A percentile compares a stretch with the other conserved stretches of the same genome.
Evolutionary conservation across 352 stramenopile genomes (phyloP).

Genomic region (Aphanomyces invadans): DNA sequence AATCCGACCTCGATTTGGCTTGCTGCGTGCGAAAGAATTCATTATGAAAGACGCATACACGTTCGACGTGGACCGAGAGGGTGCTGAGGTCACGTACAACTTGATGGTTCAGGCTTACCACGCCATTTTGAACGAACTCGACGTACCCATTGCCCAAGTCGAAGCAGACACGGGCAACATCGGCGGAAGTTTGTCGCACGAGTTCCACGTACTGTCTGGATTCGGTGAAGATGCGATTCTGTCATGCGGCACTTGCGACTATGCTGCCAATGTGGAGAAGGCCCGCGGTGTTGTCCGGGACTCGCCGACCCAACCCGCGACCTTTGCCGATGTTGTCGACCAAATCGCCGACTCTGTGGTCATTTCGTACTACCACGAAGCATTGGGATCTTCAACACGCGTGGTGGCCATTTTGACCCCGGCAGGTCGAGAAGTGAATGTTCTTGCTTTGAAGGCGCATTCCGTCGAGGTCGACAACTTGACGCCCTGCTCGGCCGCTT

Average conservation of each 20-base stretch:
- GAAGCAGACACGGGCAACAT: slow-evolving; percentile 83
- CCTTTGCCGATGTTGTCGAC: slow-evolving; percentile 16
- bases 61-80: slow-evolving; percentile 62
- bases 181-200: slow-evolving; percentile 81
- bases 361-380: neutral
- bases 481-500: slow-evolving; percentile 24
- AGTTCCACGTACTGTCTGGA: slow-evolving; percentile 80
- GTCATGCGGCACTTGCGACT: slow-evolving; percentile 58
- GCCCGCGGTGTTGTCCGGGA: slow-evolving; percentile 33
- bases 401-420: slow-evolving; percentile 52
- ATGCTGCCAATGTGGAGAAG: slow-evolving; percentile 85
- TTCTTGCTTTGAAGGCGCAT: slow-evolving; percentile 60
- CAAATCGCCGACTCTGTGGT: slow-evolving; percentile 25
- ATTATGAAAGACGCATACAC: slow-evolving; percentile 91
- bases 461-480: slow-evolving; percentile 50
- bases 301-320: neutral
- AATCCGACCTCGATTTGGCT: slow-evolving; percentile 75
- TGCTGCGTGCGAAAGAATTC: slow-evolving; percentile 79
- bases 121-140: slow-evolving; percentile 54
- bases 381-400: slow-evolving; percentile 10
- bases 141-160: slow-evolving; percentile 67
- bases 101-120: slow-evolving; percentile 77
- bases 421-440: slow-evolving; percentile 55
- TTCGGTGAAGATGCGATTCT: slow-evolving; percentile 81
- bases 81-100: slow-evolving; percentile 61